Conservation (phyloP, 257 asterid species). For the Solanum dulcamara region DNA sequence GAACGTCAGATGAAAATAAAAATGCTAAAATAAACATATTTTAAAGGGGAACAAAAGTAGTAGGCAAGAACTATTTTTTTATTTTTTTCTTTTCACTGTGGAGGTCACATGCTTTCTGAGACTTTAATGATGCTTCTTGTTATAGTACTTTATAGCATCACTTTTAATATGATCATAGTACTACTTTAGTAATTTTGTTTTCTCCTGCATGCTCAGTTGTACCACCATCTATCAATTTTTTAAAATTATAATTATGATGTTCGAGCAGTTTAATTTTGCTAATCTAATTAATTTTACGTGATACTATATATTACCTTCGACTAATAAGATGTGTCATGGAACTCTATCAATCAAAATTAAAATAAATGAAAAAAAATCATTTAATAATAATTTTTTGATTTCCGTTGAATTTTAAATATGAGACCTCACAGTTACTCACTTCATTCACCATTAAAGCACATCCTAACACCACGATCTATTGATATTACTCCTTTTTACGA, state of each 20-base stretch:
- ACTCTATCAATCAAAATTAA: no score
- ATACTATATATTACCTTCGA: background rate
- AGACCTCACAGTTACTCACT: no score
- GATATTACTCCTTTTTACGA: background rate
- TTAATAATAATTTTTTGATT: no score
- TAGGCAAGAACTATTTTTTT: background rate
- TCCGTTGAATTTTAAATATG: no score
- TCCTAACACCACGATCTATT: background rate
- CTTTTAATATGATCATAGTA: background rate
- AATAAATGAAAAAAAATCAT: no score
- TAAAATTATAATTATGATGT: background rate
- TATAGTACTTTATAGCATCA: background rate
- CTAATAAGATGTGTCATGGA: background rate
- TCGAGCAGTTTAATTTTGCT: rapidly evolving
- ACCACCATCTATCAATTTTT: no score
- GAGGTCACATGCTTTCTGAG: background rate
- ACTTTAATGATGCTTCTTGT: background rate
- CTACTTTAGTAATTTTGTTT: background rate
- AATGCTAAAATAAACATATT: background rate
- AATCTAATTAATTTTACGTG: background rate
- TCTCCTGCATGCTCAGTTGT: no score
- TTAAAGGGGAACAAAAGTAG: background rate
- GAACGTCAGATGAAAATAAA: background rate
- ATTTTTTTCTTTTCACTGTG: background rate
- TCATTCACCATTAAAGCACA: no score